A percentile compares a stretch with the other conserved stretches of the same genome.
Evolutionary conservation across 768 basidiomycete species (phyloP).

Genomic region (Roridomyces roridus): DNA sequence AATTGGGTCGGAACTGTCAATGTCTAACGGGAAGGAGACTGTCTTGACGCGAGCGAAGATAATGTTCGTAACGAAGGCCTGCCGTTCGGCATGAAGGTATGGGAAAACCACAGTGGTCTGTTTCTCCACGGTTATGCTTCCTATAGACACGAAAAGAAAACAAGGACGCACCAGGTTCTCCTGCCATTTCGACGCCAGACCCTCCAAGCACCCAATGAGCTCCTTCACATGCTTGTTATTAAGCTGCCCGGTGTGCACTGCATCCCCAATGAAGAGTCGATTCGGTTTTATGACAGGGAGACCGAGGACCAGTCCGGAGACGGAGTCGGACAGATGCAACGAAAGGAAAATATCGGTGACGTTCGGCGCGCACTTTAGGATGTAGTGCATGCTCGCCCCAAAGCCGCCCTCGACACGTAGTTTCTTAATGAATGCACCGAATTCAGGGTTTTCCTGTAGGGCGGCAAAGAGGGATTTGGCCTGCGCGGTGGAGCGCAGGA

Average conservation of each 20-base stretch:
- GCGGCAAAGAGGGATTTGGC: not conserved
- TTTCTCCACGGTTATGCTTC: no score
- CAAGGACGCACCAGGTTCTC: not conserved
- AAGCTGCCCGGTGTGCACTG: not conserved
- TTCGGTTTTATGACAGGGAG: not conserved
- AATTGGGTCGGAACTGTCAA: no score
- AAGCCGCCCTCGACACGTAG: constrained; percentile 8
- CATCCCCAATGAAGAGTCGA: not conserved
- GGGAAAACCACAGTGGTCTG: not conserved
- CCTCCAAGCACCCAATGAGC: no score
- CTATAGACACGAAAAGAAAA: no score
- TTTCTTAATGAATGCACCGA: constrained; percentile 6
- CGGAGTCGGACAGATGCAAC: not conserved
- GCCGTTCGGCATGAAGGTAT: not conserved
- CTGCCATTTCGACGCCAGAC: not conserved
- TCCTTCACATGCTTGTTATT: not conserved
- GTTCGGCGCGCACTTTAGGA: not conserved
- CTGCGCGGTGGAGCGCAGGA: constrained; percentile 3
- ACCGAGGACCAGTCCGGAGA: not conserved
- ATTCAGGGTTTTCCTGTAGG: not conserved
- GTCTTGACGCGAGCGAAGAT: not conserved
- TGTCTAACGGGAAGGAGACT: no score
- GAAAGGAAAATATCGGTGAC: not conserved
- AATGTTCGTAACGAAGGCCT: not conserved
- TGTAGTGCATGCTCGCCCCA: not conserved